phyloP scores from a whole-genome alignment of 176 grass and related monocot genomes.

The Avena sativa region DNA sequence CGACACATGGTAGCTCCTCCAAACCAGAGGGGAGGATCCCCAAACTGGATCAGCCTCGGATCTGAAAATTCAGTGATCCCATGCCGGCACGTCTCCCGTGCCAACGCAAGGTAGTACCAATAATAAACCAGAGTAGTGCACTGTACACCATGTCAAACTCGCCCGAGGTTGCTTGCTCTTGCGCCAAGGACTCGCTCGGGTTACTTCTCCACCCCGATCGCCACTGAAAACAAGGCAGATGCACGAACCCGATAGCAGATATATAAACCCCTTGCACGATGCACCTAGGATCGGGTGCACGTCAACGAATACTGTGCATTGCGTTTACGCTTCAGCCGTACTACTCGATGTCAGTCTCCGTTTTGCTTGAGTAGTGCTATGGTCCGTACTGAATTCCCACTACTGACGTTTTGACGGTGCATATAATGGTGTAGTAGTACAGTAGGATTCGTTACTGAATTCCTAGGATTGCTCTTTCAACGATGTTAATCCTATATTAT shows the following conservation, averaged over 20 bases:
- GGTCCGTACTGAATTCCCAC: too few species aligned
- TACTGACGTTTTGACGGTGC: too few species aligned
- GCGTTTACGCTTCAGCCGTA: neutral
- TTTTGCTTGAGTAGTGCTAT: too few species aligned
- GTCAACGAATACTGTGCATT: neutral
- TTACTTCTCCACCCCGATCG: slow-evolving; percentile 7
- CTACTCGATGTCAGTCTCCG: too few species aligned
- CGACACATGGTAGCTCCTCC: neutral
- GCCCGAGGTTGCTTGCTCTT: slow-evolving; percentile 22
- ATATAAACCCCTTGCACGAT: neutral
- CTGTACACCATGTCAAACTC: too few species aligned
- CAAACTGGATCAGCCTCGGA: neutral
- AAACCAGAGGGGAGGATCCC: neutral
- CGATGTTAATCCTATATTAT: slow-evolving; percentile 27
- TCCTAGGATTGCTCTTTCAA: slow-evolving; percentile 12
- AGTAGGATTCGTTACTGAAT: neutral
- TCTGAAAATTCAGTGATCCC: slow-evolving; percentile 10
- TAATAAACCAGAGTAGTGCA: too few species aligned
- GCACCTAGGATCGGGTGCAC: slow-evolving; percentile 43
- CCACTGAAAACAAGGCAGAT: slow-evolving; percentile 35
- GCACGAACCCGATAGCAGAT: neutral
- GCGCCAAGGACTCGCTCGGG: neutral
- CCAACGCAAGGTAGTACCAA: neutral
- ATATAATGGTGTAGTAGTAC: too few species aligned
- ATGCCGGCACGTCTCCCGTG: neutral